phyloP scores from a whole-genome alignment of 1,139 yeast species.

The Suhomyces anneliseae region DNA sequence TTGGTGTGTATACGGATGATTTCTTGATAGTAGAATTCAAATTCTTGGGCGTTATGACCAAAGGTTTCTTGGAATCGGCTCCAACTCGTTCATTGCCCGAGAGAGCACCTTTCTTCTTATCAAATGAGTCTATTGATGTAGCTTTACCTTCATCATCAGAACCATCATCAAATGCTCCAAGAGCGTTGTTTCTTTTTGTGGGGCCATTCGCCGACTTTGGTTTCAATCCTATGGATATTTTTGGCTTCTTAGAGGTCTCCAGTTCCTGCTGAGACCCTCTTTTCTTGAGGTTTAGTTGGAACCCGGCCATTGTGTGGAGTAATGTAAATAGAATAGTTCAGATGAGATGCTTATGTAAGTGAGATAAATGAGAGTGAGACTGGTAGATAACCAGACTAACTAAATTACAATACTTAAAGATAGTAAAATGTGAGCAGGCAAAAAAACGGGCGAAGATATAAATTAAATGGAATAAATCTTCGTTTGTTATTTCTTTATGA shows the following conservation, averaged over 20 bases:
- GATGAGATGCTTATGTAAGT: background rate
- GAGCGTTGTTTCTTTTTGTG: background rate
- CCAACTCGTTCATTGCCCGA: slow-evolving; percentile 20
- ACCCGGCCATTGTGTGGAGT: slow-evolving; percentile 15
- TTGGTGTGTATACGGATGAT: slow-evolving; percentile 6
- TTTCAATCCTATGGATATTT: slow-evolving; percentile 1
- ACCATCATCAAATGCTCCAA: slow-evolving; percentile 16
- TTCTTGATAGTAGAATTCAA: slow-evolving; percentile 9
- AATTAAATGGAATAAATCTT: too few relatives aligned
- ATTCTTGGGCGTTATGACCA: slow-evolving; percentile 21
- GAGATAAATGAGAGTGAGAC: too few relatives aligned
- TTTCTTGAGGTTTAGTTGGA: slow-evolving; percentile 28
- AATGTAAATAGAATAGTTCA: background rate
- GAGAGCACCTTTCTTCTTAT: slow-evolving; percentile 20
- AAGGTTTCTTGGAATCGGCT: slow-evolving; percentile 10
- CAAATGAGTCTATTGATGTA: slow-evolving; percentile 9
- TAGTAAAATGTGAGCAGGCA: too few relatives aligned
- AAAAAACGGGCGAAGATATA: too few relatives aligned
- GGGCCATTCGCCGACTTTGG: background rate
- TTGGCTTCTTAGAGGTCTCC: slow-evolving; percentile 5
- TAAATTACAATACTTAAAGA: too few relatives aligned
- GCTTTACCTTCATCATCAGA: slow-evolving; percentile 19
- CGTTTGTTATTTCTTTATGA: too few relatives aligned
- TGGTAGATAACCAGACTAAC: too few relatives aligned
- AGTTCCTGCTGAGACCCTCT: slow-evolving; percentile 5